These are phyloP conservation scores for Stephanodiscus minutulus DNA, from an alignment of 108 stramenopile genomes.

Conservation along the genomic window DNA sequence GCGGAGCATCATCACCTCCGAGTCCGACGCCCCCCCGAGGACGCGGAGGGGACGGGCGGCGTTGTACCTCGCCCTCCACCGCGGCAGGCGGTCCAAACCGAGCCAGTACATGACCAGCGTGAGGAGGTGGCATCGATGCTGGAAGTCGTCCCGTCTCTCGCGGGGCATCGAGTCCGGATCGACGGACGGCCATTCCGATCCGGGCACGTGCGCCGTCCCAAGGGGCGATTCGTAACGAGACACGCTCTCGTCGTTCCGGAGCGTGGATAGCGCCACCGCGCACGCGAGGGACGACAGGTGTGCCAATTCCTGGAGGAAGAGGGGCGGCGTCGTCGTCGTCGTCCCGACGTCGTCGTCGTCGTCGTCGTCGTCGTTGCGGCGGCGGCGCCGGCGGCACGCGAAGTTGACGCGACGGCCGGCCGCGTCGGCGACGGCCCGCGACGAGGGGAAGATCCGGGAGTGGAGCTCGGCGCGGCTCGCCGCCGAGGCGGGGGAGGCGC, in stretches of 20 bases:
- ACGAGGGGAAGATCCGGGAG: constrained; percentile 6
- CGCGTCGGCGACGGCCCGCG: neutral
- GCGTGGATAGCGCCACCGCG: constrained; percentile 73
- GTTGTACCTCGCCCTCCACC: constrained; percentile 56
- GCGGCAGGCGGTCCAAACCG: constrained; percentile 56
- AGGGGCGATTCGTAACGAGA: constrained; percentile 56
- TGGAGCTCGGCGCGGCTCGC: neutral
- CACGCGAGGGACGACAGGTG: constrained; percentile 66
- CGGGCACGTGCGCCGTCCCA: constrained; percentile 56
- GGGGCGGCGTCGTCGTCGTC: constrained; percentile 51
- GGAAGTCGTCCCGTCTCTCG: constrained; percentile 8
- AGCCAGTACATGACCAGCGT: constrained; percentile 35
- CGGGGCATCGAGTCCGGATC: constrained; percentile 62
- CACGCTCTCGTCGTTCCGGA: constrained; percentile 71
- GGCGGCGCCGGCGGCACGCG: too few relatives aligned
- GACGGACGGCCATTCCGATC: constrained; percentile 57
- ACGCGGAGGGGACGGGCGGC: constrained; percentile 64
- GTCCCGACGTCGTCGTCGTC: neutral
- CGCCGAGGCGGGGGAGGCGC: neutral
- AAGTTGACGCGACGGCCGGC: too few relatives aligned
- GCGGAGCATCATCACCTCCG: constrained; percentile 66
- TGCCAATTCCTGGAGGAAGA: constrained; percentile 76
- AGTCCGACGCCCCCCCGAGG: constrained; percentile 74
- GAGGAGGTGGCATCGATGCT: constrained; percentile 6
- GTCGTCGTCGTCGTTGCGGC: neutral